These are phyloP conservation scores for Rheum nobile DNA, from an alignment of 148 eudicot genomes.

Conservation along the genomic window DNA sequence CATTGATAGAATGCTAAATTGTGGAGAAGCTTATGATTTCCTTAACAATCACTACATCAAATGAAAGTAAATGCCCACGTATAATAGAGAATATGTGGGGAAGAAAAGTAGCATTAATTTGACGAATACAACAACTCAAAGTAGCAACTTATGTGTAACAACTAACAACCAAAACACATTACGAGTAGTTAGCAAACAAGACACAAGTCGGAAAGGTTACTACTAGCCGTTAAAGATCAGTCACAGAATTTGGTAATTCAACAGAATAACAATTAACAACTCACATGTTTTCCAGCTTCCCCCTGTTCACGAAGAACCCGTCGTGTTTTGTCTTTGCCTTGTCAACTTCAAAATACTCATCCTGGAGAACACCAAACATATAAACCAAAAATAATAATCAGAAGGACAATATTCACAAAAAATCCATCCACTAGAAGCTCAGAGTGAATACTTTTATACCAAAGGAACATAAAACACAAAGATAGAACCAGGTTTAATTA, in stretches of 20 bases:
- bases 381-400: background rate
- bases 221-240: background rate
- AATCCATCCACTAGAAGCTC: background rate
- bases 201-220: background rate
- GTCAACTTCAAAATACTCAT: constrained; percentile 96
- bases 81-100: background rate
- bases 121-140: background rate
- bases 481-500: background rate
- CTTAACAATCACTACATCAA: background rate
- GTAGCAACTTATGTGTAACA: background rate
- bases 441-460: background rate
- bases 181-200: background rate
- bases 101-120: background rate
- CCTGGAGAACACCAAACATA: constrained; percentile 9
- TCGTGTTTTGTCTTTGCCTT: constrained; percentile 91
- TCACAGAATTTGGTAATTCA: background rate
- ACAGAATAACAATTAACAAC: constrained; percentile 5
- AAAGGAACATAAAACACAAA: background rate
- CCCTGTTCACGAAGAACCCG: constrained; percentile 93
- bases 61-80: background rate
- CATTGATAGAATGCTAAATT: background rate
- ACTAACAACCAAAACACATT: background rate
- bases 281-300: constrained; percentile 57
- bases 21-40: background rate
- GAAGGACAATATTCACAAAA: background rate